Evolutionary conservation across 352 stramenopile species (phyloP).

Genomic region (Phytophthora syringae): DNA sequence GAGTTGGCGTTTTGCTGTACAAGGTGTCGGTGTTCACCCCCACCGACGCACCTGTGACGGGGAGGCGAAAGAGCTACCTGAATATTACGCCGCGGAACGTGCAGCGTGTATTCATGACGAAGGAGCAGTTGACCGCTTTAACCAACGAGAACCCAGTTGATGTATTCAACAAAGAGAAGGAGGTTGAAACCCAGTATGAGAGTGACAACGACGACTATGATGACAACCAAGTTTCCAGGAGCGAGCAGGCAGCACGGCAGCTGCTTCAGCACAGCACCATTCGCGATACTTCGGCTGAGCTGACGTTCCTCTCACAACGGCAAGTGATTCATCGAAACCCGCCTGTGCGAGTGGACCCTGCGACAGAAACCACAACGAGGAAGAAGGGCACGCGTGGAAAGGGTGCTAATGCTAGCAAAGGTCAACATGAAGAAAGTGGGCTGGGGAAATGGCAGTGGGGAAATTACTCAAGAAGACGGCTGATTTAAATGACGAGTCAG

Average conservation of each 20-base stretch:
- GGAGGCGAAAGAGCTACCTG: conserved; percentile 63
- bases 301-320: conserved; percentile 79
- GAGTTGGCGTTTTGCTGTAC: conserved; percentile 61
- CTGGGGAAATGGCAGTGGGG: conserved; percentile 74
- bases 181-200: conserved; percentile 37
- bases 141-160: conserved; percentile 45
- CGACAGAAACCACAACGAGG: conserved; percentile 13
- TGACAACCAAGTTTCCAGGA: conserved; percentile 29
- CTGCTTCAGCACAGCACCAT: conserved; percentile 57
- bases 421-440: conserved; percentile 40
- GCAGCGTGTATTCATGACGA: conserved; percentile 55
- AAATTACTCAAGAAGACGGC: conserved; percentile 56
- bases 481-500: conserved; percentile 15
- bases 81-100: conserved; percentile 79
- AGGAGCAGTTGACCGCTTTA: conserved; percentile 25
- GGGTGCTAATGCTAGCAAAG: conserved; percentile 22
- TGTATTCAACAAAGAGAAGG: conserved; percentile 61
- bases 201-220: conserved; percentile 45
- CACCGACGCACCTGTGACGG: conserved; percentile 52
- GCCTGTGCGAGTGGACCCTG: conserved; percentile 46
- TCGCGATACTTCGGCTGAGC: conserved; percentile 66
- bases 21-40: conserved; percentile 77
- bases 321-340: conserved; percentile 82
- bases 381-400: conserved; percentile 50
- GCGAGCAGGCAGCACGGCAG: conserved; percentile 30